Evolutionary conservation across 192 early-diverging fungal species (phyloP).

Genomic region (Coemansia sp.): DNA sequence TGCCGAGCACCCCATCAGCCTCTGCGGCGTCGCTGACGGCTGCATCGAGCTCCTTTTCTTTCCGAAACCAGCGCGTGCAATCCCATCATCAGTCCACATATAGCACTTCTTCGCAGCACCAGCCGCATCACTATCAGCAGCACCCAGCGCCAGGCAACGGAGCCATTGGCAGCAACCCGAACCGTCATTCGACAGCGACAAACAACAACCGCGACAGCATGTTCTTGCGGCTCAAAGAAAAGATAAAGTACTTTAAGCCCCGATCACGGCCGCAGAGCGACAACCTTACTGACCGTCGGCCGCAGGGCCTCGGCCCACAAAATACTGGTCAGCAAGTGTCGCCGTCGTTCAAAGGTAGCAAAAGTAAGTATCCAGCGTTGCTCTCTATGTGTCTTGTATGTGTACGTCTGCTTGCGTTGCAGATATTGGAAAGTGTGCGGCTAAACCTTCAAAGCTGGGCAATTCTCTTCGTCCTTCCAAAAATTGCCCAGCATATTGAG

Average conservation of each 20-base stretch:
- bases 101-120: constrained; percentile 13
- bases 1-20: constrained; percentile 36
- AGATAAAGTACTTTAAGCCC: constrained; percentile 47
- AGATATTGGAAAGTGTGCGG: no score
- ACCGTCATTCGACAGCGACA: constrained; percentile 35
- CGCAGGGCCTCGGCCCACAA: constrained; percentile 9
- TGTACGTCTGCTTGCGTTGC: neutral
- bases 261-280: constrained; percentile 50
- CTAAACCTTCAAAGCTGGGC: no score
- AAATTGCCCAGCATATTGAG: neutral
- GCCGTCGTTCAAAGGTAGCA: constrained; percentile 25
- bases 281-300: constrained; percentile 32
- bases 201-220: constrained; percentile 48
- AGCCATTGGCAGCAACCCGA: constrained; percentile 10
- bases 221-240: constrained; percentile 51
- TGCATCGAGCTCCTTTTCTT: constrained; percentile 44
- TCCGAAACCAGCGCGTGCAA: constrained; percentile 30
- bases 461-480: no score
- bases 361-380: constrained; percentile 13
- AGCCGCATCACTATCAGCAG: constrained; percentile 14
- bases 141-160: constrained; percentile 1
- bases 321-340: constrained; percentile 6
- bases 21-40: constrained; percentile 44
- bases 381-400: neutral
- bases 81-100: constrained; percentile 23